Evolutionary conservation across 148 eudicot genomes (phyloP), one percentile per base, ranked within the genome.

Genomic region (Limonium bicolor): DNA sequence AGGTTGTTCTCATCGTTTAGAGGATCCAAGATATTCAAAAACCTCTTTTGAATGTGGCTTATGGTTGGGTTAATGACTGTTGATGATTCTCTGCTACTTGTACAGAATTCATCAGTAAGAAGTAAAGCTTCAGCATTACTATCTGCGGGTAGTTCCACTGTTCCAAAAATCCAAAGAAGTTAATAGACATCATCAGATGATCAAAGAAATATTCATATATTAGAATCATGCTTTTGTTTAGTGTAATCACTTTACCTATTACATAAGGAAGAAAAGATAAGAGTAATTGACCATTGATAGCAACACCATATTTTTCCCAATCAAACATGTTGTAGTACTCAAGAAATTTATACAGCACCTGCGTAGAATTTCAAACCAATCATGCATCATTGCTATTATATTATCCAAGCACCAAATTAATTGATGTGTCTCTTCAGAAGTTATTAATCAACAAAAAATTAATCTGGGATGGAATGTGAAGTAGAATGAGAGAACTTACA

Each of bases 11-110:
- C 55, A 16, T 42, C 67, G 36, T 52, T 68, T 21, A 72, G 72
- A 46, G 83, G 78, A 63, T 76, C 83, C 37, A 76, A 31, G 21
- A 76, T 58, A 56, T 76, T 76, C 8, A 72, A 48, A 47, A 46
- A 48, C 68, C 62, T 76, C 1, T 41, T 16, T 12, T 51, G 44
- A 58, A 76, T 72, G 7, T 15, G 41, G 18, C 51, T 44, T 28
- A 2, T 33, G 6, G 31, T 13, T 47, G 25, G 43, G 46, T 2
- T 16, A 31, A 16, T 14, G 25, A 30, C 46, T 2, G 39, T 16
- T 7, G 61, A 51, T 34, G 46, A 17, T 41, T 57, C 58, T 50
- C 48, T 50, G 22, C 39, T 36, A 4, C 34, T 42, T 31, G 49
- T 48, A 31, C 54, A 22, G 57, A 62, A 65, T 31, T 27, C 43